phyloP scores from a whole-genome alignment of 225 moss, liverwort and hornwort species.

The Pseudisothecium myosuroides region DNA sequence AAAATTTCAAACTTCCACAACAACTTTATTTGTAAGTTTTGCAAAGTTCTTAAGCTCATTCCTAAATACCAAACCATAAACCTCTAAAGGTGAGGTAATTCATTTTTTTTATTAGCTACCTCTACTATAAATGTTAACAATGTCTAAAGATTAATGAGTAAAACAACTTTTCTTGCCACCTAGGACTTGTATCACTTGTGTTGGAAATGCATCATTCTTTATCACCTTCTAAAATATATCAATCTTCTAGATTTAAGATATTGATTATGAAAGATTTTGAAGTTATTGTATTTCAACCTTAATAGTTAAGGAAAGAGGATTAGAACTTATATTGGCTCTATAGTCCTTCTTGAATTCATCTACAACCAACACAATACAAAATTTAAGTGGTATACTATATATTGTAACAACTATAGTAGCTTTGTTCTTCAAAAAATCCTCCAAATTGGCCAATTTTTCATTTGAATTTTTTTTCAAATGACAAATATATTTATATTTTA shows the following conservation, averaged over 20 bases:
- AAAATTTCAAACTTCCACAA: not conserved
- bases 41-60: not conserved
- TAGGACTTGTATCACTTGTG: accelerated
- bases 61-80: not conserved
- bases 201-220: not conserved
- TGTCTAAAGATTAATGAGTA: not conserved
- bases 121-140: not conserved
- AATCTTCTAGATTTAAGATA: not conserved
- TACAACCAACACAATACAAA: not conserved
- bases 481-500: not conserved
- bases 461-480: no score
- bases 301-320: not conserved
- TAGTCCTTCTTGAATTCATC: not conserved
- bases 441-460: no score
- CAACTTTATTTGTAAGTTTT: not conserved
- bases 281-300: not conserved
- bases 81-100: not conserved
- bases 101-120: not conserved
- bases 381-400: not conserved
- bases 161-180: not conserved
- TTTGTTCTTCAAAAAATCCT: not conserved
- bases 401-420: not conserved
- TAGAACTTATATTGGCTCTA: not conserved
- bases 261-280: not conserved
- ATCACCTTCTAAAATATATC: not conserved